Evolutionary conservation across 257 asterid genomes (phyloP).

Genomic region (Asclepias syriaca): DNA sequence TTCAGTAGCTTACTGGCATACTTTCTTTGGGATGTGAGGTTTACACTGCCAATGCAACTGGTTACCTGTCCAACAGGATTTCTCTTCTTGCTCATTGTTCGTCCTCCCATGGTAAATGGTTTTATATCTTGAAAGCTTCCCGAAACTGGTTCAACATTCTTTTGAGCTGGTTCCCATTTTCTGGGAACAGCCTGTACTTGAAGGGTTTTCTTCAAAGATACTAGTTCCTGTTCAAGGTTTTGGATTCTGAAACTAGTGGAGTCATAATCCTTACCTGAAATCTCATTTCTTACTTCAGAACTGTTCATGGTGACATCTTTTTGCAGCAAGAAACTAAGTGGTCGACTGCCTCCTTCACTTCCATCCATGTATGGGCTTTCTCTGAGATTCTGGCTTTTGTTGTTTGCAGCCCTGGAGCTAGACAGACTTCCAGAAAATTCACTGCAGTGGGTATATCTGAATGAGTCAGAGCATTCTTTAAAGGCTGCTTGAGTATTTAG

Average conservation of each 20-base stretch:
- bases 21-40: constrained; percentile 47
- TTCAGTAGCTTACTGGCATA: constrained; percentile 45
- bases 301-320: constrained; percentile 28
- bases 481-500: constrained; percentile 64
- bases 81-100: constrained; percentile 45
- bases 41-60: constrained; percentile 52
- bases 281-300: constrained; percentile 24
- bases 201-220: constrained; percentile 48
- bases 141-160: constrained; percentile 26
- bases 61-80: constrained; percentile 32
- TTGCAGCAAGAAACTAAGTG: constrained; percentile 36
- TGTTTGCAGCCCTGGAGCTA: constrained; percentile 44
- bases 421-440: constrained; percentile 44
- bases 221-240: constrained; percentile 53
- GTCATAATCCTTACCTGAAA: constrained; percentile 46
- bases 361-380: constrained; percentile 39
- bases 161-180: constrained; percentile 22
- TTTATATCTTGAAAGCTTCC: constrained; percentile 13
- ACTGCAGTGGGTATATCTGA: constrained; percentile 38
- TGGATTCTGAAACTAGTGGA: constrained; percentile 70
- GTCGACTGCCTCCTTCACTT: constrained; percentile 32
- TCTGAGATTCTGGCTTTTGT: constrained; percentile 37
- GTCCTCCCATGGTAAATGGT: constrained; percentile 27
- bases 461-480: constrained; percentile 56
- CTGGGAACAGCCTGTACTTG: constrained; percentile 32